Evolutionary conservation across 2,329 filamentous ascomycete genomes (phyloP).

Genomic region (Orbilia brochopaga): DNA sequence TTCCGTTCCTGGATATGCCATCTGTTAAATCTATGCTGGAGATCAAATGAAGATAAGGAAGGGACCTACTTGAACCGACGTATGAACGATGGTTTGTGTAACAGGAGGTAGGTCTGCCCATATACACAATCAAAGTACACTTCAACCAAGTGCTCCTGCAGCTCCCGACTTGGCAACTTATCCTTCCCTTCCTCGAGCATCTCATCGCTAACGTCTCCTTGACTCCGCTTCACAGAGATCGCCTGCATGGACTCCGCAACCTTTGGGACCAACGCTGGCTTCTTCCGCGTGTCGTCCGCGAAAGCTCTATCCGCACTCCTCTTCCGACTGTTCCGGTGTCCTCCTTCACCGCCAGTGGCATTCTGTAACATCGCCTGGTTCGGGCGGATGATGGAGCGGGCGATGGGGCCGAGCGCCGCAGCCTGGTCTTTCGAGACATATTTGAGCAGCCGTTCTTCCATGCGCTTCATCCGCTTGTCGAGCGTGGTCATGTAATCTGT

Average conservation of each 20-base stretch:
- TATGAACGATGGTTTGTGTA: constrained; percentile 98
- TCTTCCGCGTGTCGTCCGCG: constrained; percentile 60
- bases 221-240: constrained; percentile 40
- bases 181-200: constrained; percentile 82
- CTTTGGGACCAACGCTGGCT: constrained; percentile 42
- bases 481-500: constrained; percentile 99
- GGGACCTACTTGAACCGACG: constrained; percentile 72
- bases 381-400: constrained; percentile 83
- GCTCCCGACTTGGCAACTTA: constrained; percentile 79
- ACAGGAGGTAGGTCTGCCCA: constrained; percentile 88
- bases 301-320: constrained; percentile 87
- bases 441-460: constrained; percentile 98
- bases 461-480: constrained; percentile 90
- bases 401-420: constrained; percentile 70
- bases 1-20: constrained; percentile 67
- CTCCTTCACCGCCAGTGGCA: constrained; percentile 63
- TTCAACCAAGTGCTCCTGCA: constrained; percentile 91
- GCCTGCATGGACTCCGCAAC: constrained; percentile 40
- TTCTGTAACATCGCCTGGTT: constrained; percentile 65
- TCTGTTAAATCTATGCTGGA: constrained; percentile 50
- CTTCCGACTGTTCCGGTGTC: constrained; percentile 68
- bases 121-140: constrained; percentile 96
- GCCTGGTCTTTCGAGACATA: constrained; percentile 87
- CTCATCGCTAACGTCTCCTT: constrained; percentile 61
- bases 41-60: neutral